Evolutionary conservation across 331 rosid species (phyloP).

Genomic region (Quercus tomentella): DNA sequence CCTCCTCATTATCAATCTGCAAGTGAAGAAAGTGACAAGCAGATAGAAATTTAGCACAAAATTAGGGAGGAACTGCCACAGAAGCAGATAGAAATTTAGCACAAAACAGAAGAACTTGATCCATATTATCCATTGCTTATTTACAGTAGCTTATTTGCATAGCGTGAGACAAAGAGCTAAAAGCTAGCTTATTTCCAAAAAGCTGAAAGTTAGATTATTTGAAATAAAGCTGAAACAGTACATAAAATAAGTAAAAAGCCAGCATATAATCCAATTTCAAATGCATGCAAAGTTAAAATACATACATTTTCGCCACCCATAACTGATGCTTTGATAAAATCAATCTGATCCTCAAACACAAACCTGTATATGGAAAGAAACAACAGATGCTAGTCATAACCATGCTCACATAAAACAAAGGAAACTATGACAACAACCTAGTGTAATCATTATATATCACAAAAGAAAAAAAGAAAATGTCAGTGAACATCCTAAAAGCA

Average conservation of each 20-base stretch:
- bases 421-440: background rate
- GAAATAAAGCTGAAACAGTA: too few species aligned
- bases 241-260: too few species aligned
- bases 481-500: conserved; percentile 12
- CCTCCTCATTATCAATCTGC: conserved; percentile 58
- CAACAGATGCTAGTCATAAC: conserved; percentile 14
- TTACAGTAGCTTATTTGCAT: too few species aligned
- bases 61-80: background rate
- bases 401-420: conserved; percentile 8
- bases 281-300: background rate
- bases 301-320: conserved; percentile 85
- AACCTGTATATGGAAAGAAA: conserved; percentile 40
- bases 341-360: conserved; percentile 96
- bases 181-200: too few species aligned
- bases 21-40: conserved; percentile 14
- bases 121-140: too few species aligned
- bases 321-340: conserved; percentile 83
- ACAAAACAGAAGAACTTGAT: too few species aligned
- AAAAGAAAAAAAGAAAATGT: background rate
- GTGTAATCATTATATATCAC: background rate
- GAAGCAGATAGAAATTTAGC: background rate
- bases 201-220: too few species aligned
- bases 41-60: conserved; percentile 21
- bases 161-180: too few species aligned
- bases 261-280: too few species aligned